Evolutionary conservation across 805 yeast species (phyloP).

Genomic region (Candida ipomoeae): DNA sequence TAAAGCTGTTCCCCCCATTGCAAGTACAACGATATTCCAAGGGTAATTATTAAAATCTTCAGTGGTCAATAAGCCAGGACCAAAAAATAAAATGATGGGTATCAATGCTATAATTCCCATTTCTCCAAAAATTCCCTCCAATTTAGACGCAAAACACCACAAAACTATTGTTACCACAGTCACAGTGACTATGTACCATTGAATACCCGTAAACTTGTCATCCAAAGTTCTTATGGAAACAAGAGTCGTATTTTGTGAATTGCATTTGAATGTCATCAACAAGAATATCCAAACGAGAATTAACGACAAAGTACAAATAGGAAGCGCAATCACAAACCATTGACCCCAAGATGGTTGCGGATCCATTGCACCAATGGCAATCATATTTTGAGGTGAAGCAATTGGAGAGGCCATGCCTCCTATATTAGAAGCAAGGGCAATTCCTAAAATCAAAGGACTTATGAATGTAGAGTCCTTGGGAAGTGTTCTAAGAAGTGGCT

Average conservation of each 20-base stretch:
- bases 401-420: slow-evolving; percentile 57
- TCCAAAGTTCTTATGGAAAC: slow-evolving; percentile 44
- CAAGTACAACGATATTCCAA: slow-evolving; percentile 51
- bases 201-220: slow-evolving; percentile 43
- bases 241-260: slow-evolving; percentile 46
- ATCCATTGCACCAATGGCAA: slow-evolving; percentile 49
- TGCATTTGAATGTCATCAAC: slow-evolving; percentile 51
- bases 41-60: slow-evolving; percentile 50
- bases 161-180: slow-evolving; percentile 42
- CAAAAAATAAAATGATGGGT: slow-evolving; percentile 47
- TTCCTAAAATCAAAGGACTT: slow-evolving; percentile 42
- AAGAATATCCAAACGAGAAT: slow-evolving; percentile 45
- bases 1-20: slow-evolving; percentile 54
- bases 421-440: slow-evolving; percentile 49
- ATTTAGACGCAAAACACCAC: slow-evolving; percentile 46
- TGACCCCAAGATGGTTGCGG: slow-evolving; percentile 56
- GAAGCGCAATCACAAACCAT: slow-evolving; percentile 51
- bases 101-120: slow-evolving; percentile 46
- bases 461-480: slow-evolving; percentile 40
- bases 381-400: slow-evolving; percentile 52
- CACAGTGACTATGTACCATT: slow-evolving; percentile 40
- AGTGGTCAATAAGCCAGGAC: slow-evolving; percentile 45
- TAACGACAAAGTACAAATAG: slow-evolving; percentile 40
- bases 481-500: slow-evolving; percentile 40
- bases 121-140: slow-evolving; percentile 43